Evolutionary conservation across 805 yeast species (phyloP).

Genomic region (Danielia reshetovae): DNA sequence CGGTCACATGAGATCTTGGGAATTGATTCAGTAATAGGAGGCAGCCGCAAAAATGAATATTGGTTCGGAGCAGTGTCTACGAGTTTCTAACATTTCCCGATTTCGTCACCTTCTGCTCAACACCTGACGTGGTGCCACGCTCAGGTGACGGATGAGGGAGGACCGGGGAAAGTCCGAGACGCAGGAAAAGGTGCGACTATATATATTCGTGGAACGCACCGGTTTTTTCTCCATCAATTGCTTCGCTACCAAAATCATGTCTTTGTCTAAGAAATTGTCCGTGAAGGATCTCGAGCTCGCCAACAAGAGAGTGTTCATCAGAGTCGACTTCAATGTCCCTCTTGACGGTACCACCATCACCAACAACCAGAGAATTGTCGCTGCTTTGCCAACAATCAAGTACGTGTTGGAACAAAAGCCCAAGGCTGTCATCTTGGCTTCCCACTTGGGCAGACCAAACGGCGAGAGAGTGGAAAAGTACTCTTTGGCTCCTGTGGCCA

Average conservation of each 20-base stretch:
- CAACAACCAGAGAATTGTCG: conserved; percentile 99
- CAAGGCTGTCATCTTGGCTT: conserved; percentile 86
- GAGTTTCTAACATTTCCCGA: too few species aligned
- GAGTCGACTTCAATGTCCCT: conserved; percentile 96
- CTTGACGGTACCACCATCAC: conserved; percentile 95
- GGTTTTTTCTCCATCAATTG: conserved; percentile 2
- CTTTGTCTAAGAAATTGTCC: conserved; percentile 87
- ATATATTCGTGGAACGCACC: not conserved
- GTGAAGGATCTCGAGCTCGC: conserved; percentile 85
- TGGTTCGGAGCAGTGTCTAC: too few species aligned
- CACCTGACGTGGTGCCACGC: conserved; percentile 1
- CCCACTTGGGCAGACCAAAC: conserved; percentile 99
- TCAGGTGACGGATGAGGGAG: conserved; percentile 5
- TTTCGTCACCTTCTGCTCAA: too few species aligned
- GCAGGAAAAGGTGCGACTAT: conserved; percentile 2
- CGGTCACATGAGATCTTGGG: too few species aligned
- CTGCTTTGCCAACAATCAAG: conserved; percentile 97
- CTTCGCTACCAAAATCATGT: conserved; percentile 61
- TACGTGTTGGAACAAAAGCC: conserved; percentile 91
- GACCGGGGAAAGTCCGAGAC: conserved; percentile 5
- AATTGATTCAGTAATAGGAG: too few species aligned
- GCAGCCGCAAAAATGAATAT: too few species aligned
- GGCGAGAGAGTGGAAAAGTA: conserved; percentile 84
- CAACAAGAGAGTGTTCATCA: conserved; percentile 95
- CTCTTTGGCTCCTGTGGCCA: conserved; percentile 91